phyloP scores from a whole-genome alignment of 148 eudicot species.

The Fagopyrum tataricum region DNA sequence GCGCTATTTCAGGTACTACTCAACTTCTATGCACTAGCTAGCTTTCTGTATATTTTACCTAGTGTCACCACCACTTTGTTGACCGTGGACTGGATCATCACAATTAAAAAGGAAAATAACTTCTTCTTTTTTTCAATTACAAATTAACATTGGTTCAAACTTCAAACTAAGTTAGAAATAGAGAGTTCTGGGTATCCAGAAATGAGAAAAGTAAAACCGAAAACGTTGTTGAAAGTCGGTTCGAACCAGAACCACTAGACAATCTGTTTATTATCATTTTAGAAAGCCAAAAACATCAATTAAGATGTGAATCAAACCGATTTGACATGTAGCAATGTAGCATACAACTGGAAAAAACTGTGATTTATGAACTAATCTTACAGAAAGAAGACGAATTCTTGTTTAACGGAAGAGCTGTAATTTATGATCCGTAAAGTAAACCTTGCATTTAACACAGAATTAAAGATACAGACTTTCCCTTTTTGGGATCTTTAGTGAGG shows the following conservation, averaged over 20 bases:
- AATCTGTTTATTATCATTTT: too few species aligned
- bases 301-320: too few species aligned
- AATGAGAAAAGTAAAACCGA: not conserved
- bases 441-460: not conserved
- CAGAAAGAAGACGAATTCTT: not conserved
- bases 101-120: not conserved
- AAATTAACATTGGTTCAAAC: not conserved
- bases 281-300: not conserved
- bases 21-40: not conserved
- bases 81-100: not conserved
- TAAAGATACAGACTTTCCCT: not conserved
- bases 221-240: not conserved
- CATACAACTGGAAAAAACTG: not conserved
- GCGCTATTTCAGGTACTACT: constrained; percentile 67
- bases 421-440: too few species aligned
- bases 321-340: too few species aligned
- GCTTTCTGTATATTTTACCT: not conserved
- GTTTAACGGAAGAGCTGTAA: not conserved
- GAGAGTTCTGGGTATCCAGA: not conserved
- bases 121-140: not conserved
- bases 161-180: not conserved
- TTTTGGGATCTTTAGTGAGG: not conserved
- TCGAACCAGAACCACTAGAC: not conserved
- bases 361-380: not conserved
- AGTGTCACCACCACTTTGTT: not conserved